These are phyloP conservation scores for Plasmodium vivax DNA, from an alignment of 169 alveolate genomes.

Conservation along the genomic window DNA sequence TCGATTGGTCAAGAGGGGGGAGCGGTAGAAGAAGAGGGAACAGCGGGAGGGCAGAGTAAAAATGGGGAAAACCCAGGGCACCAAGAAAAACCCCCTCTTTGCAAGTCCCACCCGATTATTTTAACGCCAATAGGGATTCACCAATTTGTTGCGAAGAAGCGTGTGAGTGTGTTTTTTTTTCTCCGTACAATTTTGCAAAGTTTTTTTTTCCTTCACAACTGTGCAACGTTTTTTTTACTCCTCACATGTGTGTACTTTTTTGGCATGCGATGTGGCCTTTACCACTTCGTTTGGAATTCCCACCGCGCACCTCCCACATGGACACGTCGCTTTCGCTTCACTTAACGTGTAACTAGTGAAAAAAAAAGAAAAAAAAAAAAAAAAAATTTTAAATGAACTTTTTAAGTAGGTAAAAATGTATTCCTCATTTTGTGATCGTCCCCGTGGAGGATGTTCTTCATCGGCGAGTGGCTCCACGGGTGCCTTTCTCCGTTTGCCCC, in stretches of 20 bases:
- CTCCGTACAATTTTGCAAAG: neutral
- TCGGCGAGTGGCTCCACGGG: neutral
- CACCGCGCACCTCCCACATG: neutral
- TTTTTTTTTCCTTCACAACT: neutral
- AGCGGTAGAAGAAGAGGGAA: neutral
- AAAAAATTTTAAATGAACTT: constrained; percentile 1
- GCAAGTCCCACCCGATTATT: neutral
- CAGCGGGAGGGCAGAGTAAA: neutral
- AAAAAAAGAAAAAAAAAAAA: neutral
- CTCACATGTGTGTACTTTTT: neutral
- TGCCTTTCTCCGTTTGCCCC: neutral
- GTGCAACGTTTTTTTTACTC: neutral
- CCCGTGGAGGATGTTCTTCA: neutral
- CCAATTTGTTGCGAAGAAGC: constrained; percentile 1
- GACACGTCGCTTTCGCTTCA: neutral
- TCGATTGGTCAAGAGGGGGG: neutral
- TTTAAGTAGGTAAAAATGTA: constrained; percentile 9
- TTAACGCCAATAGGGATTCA: neutral
- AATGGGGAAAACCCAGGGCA: neutral
- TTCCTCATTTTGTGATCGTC: neutral
- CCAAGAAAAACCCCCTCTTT: neutral
- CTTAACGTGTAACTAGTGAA: neutral
- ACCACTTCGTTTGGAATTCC: neutral
- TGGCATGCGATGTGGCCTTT: neutral
- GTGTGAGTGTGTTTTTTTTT: neutral